phyloP scores from a whole-genome alignment of 495 filamentous ascomycete species.

The Penicillium psychrofluorescens region DNA sequence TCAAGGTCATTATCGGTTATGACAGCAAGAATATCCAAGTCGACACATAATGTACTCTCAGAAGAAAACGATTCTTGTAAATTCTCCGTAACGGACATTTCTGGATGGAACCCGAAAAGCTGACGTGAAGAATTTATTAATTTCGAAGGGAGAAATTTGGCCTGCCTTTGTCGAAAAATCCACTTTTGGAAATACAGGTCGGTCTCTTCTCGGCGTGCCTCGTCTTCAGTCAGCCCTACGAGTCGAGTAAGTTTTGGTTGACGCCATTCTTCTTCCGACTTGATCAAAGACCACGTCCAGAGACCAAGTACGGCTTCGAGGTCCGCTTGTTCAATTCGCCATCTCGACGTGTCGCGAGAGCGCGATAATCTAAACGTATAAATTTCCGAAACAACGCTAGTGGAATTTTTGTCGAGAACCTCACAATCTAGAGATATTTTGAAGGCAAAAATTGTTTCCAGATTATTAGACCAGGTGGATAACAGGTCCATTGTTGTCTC shows the following conservation, averaged over 20 bases:
- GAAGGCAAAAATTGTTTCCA: slow-evolving; percentile 12
- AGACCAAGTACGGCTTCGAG: slow-evolving; percentile 30
- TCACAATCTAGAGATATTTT: slow-evolving; percentile 16
- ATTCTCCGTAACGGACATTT: no score
- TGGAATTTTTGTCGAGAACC: neutral
- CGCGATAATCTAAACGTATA: slow-evolving; percentile 15
- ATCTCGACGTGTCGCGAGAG: slow-evolving; percentile 19
- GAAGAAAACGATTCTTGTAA: no score
- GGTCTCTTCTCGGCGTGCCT: slow-evolving; percentile 15
- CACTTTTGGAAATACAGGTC: slow-evolving; percentile 33
- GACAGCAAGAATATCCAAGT: slow-evolving; percentile 17
- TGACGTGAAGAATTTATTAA: slow-evolving; percentile 10
- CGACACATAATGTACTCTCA: neutral
- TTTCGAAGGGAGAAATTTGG: slow-evolving; percentile 15
- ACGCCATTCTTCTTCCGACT: slow-evolving; percentile 9
- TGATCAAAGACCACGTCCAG: slow-evolving; percentile 28
- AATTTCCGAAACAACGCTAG: neutral
- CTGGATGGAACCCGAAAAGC: slow-evolving; percentile 16
- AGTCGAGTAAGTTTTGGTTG: slow-evolving; percentile 14
- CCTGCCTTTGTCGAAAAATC: slow-evolving; percentile 26
- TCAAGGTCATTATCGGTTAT: slow-evolving; percentile 17
- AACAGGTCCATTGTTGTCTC: slow-evolving; percentile 27
- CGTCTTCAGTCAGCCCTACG: slow-evolving; percentile 17
- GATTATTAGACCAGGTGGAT: slow-evolving; percentile 18
- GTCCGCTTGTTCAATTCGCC: slow-evolving; percentile 18